A percentile compares a stretch with the other conserved stretches of the same genome.
phyloP scores from a whole-genome alignment of 805 yeast species.

The Myxozyma monticola region DNA sequence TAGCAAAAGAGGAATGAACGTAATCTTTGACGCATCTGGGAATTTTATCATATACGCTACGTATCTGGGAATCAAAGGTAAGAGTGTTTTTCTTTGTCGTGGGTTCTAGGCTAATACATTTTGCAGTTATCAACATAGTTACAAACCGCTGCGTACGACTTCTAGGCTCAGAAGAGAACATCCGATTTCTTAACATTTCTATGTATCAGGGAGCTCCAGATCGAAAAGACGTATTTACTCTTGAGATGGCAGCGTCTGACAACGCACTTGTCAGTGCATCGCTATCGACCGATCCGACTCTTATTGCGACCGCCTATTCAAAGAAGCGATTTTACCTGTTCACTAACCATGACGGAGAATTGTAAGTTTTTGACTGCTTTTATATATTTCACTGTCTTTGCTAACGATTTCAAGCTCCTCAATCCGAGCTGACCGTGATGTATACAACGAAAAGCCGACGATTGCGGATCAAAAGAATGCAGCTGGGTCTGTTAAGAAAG shows the following conservation, averaged over 20 bases:
- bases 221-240: slow-evolving; percentile 32
- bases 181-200: slow-evolving; percentile 36
- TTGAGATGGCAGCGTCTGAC: slow-evolving; percentile 40
- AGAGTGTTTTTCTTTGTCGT: not conserved
- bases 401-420: not conserved
- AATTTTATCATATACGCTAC: slow-evolving; percentile 37
- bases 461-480: slow-evolving; percentile 3
- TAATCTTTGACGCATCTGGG: slow-evolving; percentile 38
- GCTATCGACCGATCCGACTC: slow-evolving; percentile 35
- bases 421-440: slow-evolving; percentile 34
- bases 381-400: not conserved
- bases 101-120: not conserved
- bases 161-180: slow-evolving; percentile 38
- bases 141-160: slow-evolving; percentile 34
- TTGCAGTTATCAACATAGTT: slow-evolving; percentile 32
- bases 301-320: slow-evolving; percentile 36
- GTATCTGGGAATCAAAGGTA: slow-evolving; percentile 37
- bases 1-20: slow-evolving; percentile 15
- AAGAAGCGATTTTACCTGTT: slow-evolving; percentile 37
- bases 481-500: not conserved
- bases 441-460: slow-evolving; percentile 33
- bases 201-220: slow-evolving; percentile 40
- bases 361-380: slow-evolving; percentile 13
- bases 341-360: slow-evolving; percentile 31
- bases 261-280: slow-evolving; percentile 37